phyloP scores from a whole-genome alignment of 805 yeast species.

The Candida railenensis region DNA sequence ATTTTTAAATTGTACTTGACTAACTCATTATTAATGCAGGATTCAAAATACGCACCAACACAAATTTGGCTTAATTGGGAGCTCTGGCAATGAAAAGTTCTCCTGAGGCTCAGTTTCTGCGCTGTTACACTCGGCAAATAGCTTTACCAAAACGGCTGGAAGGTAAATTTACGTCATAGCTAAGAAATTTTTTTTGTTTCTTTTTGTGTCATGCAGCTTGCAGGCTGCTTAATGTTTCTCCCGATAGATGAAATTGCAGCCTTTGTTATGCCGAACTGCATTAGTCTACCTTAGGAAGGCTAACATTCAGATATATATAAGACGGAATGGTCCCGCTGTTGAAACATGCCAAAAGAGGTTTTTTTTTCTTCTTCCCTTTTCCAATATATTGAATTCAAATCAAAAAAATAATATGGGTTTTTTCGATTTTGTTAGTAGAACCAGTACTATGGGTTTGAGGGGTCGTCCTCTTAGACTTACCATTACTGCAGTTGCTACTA shows the following conservation, averaged over 20 bases:
- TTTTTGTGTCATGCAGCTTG: background rate
- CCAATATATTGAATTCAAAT: too few relatives aligned
- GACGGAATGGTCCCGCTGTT: background rate
- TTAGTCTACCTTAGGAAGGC: background rate
- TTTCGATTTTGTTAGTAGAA: slow-evolving; percentile 22
- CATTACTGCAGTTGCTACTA: slow-evolving; percentile 25
- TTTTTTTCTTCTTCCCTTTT: too few relatives aligned
- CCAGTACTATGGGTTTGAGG: slow-evolving; percentile 54
- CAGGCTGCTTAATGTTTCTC: background rate
- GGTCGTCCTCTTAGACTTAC: slow-evolving; percentile 48
- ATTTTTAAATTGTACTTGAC: background rate
- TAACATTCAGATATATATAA: background rate
- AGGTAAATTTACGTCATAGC: background rate
- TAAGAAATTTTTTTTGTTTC: background rate
- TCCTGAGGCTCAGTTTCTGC: background rate
- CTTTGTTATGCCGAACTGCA: background rate
- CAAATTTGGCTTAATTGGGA: background rate
- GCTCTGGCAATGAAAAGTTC: background rate
- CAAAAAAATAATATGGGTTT: background rate
- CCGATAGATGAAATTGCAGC: background rate
- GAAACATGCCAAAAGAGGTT: too few relatives aligned
- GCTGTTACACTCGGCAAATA: background rate
- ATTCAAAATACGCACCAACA: background rate
- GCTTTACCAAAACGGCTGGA: background rate
- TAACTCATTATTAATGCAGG: background rate